phyloP scores from a whole-genome alignment of 306 rosid species.

The Cicer yamashitae region DNA sequence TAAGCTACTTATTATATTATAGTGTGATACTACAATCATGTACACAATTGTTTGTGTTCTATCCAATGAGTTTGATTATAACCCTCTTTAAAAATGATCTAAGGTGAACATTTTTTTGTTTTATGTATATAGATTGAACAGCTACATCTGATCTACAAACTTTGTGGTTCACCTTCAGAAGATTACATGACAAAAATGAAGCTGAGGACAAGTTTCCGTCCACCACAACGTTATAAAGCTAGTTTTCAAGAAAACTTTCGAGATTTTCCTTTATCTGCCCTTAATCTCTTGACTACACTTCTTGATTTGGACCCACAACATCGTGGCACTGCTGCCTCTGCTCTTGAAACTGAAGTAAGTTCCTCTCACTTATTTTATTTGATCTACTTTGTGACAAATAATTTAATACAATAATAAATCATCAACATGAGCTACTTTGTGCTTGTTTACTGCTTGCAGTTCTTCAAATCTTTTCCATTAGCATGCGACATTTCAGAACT shows the following conservation, averaged over 20 bases:
- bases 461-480: constrained; percentile 51
- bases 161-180: constrained; percentile 77
- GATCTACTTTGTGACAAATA: background rate
- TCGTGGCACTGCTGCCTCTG: constrained; percentile 51
- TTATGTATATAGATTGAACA: constrained; percentile 69
- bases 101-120: background rate
- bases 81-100: background rate
- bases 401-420: too few relatives aligned
- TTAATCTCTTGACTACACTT: constrained; percentile 46
- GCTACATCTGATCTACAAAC: constrained; percentile 81
- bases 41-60: too few relatives aligned
- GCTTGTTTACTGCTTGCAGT: constrained; percentile 37
- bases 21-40: too few relatives aligned
- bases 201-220: constrained; percentile 60
- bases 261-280: constrained; percentile 44
- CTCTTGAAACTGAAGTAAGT: constrained; percentile 52
- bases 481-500: constrained; percentile 45
- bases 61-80: too few relatives aligned
- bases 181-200: constrained; percentile 70
- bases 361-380: background rate
- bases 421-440: too few relatives aligned
- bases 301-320: constrained; percentile 43
- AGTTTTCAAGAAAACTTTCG: constrained; percentile 40
- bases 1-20: too few relatives aligned
- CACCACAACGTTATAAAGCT: constrained; percentile 49